Percentiles rank a stretch among this genome's conserved stretches.
These are phyloP conservation scores for Myriosclerotinia scirpicola DNA, from an alignment of 2,329 filamentous ascomycete genomes.

Conservation along the genomic window DNA sequence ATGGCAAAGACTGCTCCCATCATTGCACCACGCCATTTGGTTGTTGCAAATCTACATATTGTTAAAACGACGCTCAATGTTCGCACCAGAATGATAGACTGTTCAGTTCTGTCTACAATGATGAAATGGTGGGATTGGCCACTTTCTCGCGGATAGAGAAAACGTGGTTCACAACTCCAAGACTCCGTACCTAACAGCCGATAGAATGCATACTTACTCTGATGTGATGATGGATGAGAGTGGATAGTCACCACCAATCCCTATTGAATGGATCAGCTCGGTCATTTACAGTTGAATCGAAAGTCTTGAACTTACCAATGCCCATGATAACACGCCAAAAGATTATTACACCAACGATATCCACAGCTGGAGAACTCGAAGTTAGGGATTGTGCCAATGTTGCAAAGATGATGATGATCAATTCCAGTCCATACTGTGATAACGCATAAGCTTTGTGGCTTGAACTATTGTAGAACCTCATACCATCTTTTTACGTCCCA, in stretches of 20 bases:
- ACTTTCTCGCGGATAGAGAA: background rate
- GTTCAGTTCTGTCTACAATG: background rate
- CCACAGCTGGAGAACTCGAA: constrained; percentile 59
- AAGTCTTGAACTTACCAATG: constrained; percentile 30
- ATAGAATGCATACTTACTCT: constrained; percentile 46
- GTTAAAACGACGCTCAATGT: background rate
- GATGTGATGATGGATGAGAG: constrained; percentile 82
- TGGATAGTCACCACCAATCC: constrained; percentile 78
- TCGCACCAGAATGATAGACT: too few relatives aligned
- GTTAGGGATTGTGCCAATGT: constrained; percentile 70
- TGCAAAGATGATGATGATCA: constrained; percentile 76
- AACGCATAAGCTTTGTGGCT: background rate
- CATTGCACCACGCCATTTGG: constrained; percentile 83
- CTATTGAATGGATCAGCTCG: constrained; percentile 47
- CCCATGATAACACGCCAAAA: constrained; percentile 80
- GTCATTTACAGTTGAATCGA: background rate
- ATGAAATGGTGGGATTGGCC: background rate
- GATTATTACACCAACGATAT: constrained; percentile 65
- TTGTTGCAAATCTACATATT: constrained; percentile 64
- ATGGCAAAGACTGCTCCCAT: constrained; percentile 85
- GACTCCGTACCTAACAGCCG: background rate
- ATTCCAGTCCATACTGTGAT: constrained; percentile 65
- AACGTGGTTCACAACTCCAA: background rate
- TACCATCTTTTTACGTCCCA: constrained; percentile 68
- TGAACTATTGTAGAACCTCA: background rate